These are phyloP conservation scores for Tricholoma flavovirens DNA, from an alignment of 768 basidiomycete genomes.

Conservation along the genomic window DNA sequence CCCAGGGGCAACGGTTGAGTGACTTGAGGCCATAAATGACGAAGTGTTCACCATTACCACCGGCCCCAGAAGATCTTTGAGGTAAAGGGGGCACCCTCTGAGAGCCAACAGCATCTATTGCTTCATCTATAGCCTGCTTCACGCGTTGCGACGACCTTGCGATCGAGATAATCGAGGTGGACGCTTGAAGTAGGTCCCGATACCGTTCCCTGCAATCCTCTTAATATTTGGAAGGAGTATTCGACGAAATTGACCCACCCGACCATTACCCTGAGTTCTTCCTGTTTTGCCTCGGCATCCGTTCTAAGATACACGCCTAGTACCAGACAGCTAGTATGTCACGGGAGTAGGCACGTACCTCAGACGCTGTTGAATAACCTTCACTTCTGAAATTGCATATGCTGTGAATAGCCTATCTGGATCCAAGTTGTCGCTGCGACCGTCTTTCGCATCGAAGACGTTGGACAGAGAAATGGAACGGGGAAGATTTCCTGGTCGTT, in stretches of 20 bases:
- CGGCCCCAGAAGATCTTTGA: constrained; percentile 31
- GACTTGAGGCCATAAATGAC: not conserved
- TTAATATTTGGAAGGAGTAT: constrained; percentile 8
- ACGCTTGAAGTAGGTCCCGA: constrained; percentile 81
- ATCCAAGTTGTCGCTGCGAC: constrained; percentile 29
- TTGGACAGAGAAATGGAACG: constrained; percentile 17
- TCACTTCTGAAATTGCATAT: constrained; percentile 68
- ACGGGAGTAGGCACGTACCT: constrained; percentile 36
- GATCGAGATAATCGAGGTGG: constrained; percentile 77
- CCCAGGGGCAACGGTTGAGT: constrained; percentile 1
- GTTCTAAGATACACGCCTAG: constrained; percentile 33
- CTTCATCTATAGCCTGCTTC: constrained; percentile 55
- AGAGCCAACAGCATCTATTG: constrained; percentile 45
- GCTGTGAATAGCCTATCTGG: constrained; percentile 74
- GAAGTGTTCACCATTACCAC: constrained; percentile 35
- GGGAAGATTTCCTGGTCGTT: constrained; percentile 4
- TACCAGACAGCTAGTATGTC: not conserved
- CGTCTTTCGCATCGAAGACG: constrained; percentile 15
- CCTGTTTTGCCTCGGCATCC: constrained; percentile 83
- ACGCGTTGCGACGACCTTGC: constrained; percentile 64
- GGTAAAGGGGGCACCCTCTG: constrained; percentile 41
- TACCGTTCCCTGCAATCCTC: constrained; percentile 72
- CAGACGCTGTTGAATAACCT: constrained; percentile 57
- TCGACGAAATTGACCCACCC: constrained; percentile 55
- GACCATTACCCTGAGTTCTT: constrained; percentile 86